Evolutionary conservation across 1,139 yeast species (phyloP).

Genomic region (Sugiyamaella neomexicana): DNA sequence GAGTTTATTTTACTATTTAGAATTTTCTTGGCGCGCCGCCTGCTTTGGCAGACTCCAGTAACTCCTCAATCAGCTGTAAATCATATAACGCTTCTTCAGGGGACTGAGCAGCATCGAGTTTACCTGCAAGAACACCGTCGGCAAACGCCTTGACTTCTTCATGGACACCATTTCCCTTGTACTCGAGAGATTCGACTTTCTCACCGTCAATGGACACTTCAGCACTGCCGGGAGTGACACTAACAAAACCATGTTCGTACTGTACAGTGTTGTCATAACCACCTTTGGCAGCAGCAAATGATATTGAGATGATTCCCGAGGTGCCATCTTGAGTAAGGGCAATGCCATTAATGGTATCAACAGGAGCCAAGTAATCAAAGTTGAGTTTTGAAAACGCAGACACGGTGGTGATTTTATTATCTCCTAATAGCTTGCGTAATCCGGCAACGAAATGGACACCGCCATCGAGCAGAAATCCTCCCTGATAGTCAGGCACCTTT

Average conservation of each 20-base stretch:
- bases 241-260: conserved; percentile 22
- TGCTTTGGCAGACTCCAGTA: conserved; percentile 18
- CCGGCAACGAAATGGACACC: conserved; percentile 33
- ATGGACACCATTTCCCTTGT: conserved; percentile 20
- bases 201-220: conserved; percentile 17
- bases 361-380: conserved; percentile 24
- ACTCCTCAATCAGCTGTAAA: conserved; percentile 20
- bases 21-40: conserved; percentile 21
- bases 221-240: conserved; percentile 16
- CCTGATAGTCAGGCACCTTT: conserved; percentile 31
- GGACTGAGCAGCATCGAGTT: conserved; percentile 21
- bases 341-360: conserved; percentile 26
- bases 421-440: conserved; percentile 25
- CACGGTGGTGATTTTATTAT: conserved; percentile 21
- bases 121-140: conserved; percentile 20
- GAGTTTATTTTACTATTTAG: conserved; percentile 3
- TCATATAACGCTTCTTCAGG: conserved; percentile 26
- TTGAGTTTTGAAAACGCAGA: conserved; percentile 21
- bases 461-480: conserved; percentile 33
- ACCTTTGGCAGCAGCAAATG: conserved; percentile 23
- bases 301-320: conserved; percentile 24
- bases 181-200: conserved; percentile 14
- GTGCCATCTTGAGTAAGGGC: conserved; percentile 24
- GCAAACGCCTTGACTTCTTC: conserved; percentile 25
- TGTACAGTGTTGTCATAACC: conserved; percentile 24